These are phyloP conservation scores for Saturnispora sanitii DNA, from an alignment of 805 yeast species.

Conservation along the genomic window DNA sequence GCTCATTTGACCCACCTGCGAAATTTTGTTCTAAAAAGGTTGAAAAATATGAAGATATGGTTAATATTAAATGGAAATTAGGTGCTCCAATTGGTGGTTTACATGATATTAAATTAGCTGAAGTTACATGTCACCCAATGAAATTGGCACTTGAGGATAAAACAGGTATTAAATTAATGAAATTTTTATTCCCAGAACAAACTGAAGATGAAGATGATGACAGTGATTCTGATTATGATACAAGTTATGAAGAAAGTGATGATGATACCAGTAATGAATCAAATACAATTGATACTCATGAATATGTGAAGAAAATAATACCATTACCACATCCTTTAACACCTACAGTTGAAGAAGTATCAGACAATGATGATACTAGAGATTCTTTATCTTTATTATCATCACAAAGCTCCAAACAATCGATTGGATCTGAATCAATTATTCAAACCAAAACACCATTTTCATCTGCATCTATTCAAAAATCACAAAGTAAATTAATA, in stretches of 20 bases:
- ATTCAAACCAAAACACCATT: not conserved
- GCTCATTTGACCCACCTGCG: slow-evolving; percentile 31
- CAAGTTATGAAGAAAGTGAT: not conserved
- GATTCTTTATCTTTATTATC: not conserved
- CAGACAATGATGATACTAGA: not conserved
- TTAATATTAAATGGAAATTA: slow-evolving; percentile 63
- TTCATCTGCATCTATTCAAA: not conserved
- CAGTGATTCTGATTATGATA: not conserved
- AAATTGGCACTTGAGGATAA: slow-evolving; percentile 63
- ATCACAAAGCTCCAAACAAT: not conserved
- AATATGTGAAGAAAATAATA: no score
- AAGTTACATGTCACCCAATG: slow-evolving; percentile 53
- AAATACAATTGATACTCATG: not conserved
- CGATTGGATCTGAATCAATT: not conserved
- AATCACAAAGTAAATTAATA: not conserved
- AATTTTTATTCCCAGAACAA: slow-evolving; percentile 56
- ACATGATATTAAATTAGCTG: slow-evolving; percentile 59
- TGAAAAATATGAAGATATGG: slow-evolving; percentile 22
- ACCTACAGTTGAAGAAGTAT: no score
- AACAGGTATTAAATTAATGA: slow-evolving; percentile 52
- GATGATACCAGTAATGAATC: not conserved
- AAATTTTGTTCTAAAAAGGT: slow-evolving; percentile 13
- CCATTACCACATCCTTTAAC: not conserved
- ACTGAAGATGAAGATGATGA: not conserved
- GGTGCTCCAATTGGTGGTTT: slow-evolving; percentile 86